A percentile compares a stretch with the other conserved stretches of the same genome.
phyloP scores from a whole-genome alignment of 2,329 filamentous ascomycete species.

The Aspergillus nomiae region DNA sequence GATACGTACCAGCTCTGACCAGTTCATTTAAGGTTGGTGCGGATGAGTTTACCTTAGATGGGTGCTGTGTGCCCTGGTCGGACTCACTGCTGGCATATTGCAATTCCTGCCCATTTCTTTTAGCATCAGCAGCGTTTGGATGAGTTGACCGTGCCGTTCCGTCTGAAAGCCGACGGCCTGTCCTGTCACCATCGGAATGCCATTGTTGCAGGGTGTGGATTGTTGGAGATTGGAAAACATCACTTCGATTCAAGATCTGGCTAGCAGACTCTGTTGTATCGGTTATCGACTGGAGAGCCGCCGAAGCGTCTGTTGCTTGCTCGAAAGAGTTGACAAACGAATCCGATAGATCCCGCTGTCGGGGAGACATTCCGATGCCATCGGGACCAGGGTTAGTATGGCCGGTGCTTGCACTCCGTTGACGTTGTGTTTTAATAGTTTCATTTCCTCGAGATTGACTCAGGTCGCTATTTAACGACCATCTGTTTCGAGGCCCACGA shows the following conservation, averaged over 20 bases:
- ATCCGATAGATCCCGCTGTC: conserved; percentile 66
- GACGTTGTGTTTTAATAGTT: conserved; percentile 27
- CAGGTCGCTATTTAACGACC: conserved; percentile 23
- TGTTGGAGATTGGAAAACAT: conserved; percentile 82
- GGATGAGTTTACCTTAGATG: conserved; percentile 31
- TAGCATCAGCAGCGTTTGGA: conserved; percentile 22
- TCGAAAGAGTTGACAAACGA: conserved; percentile 75
- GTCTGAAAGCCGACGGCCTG: conserved; percentile 33
- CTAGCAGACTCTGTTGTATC: conserved; percentile 81
- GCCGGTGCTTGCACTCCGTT: conserved; percentile 65
- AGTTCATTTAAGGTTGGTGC: conserved; percentile 61
- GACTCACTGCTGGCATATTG: conserved; percentile 25
- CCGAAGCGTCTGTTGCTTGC: conserved; percentile 72
- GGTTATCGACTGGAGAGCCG: conserved; percentile 69
- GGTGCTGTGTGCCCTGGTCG: conserved; percentile 24
- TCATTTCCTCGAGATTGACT: conserved; percentile 15
- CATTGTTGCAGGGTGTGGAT: conserved; percentile 47
- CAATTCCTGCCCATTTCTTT: conserved; percentile 15
- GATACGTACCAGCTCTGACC: conserved; percentile 68
- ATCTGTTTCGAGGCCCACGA: conserved; percentile 20
- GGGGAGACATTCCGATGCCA: conserved; percentile 52
- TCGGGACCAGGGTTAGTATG: conserved; percentile 56
- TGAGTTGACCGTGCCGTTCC: conserved; percentile 37
- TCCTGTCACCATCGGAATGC: conserved; percentile 30
- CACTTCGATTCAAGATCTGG: conserved; percentile 83